Base-by-base conservation (phyloP, 495 filamentous ascomycete species). In the Hypoxylon perforatum region DNA sequence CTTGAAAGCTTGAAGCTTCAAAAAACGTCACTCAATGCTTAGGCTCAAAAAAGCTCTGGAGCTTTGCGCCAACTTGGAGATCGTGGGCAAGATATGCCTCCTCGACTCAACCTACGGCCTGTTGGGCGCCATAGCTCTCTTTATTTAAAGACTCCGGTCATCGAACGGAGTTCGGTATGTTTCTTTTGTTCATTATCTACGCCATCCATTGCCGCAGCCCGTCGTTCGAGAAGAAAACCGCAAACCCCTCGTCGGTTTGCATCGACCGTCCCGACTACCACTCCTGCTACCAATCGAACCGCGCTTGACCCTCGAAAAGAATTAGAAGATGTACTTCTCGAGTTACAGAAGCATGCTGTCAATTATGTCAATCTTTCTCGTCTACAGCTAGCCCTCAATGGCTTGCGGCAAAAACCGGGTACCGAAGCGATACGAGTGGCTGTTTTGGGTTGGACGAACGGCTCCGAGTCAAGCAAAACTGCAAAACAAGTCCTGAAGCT, bases 311-410 rank as follows among this genome's bases (percentile, higher is more conserved):
- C 82, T 52, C 80, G 83, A 58, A 65, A 58, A 45, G 80, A 84
- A 54, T 82, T 97, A 11, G 81, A 92, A 65, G 76, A 82, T 42
- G 84, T 87, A 10, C 79, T 96, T 17, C 76, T 78, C 8, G 80
- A 82, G 19, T 78, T 97, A 19, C 82, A 91, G 63, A 82, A 84
- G 58, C 76, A 85, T 39, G 86, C 88, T 21, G 78, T 85, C 36
- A 84, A 84, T 61, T 87, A 88, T 74, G 84, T 93, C 58, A 91
- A 92, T 76, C 80, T 90, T 18, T 90, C 90, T 57, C 86, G 92
- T 66, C 73, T 97, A 52, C 88, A 92, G 70, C 83, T 98, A 66
- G 94, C 93, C 15, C 75, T 93, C 72, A 84, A 89, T 49, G 92
- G 92, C 5, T 79, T 97, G 63, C 86, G 91, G 67, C 86, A 91